Evolutionary conservation across 1,284 basidiomycete genomes (phyloP).

Genomic region (Ustilago lituana): DNA sequence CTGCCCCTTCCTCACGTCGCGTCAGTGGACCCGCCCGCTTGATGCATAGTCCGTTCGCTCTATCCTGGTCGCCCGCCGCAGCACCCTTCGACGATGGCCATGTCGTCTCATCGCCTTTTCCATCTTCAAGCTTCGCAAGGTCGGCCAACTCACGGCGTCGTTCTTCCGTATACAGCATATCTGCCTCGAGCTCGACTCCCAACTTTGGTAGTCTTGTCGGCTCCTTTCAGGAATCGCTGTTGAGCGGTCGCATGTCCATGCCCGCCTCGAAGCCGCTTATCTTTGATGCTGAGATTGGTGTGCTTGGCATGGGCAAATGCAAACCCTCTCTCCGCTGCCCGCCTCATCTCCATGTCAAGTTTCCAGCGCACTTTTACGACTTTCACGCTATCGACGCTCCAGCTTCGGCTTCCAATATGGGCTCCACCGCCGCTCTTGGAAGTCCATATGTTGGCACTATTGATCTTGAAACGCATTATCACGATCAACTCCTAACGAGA

Average conservation of each 20-base stretch:
- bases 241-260: slow-evolving; percentile 66
- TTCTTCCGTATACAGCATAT: slow-evolving; percentile 26
- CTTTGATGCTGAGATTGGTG: slow-evolving; percentile 67
- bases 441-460: slow-evolving; percentile 68
- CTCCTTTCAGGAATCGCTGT: slow-evolving; percentile 67
- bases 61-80: slow-evolving; percentile 11
- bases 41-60: slow-evolving; percentile 20
- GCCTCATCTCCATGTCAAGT: slow-evolving; percentile 64
- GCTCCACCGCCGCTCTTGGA: slow-evolving; percentile 36
- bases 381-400: slow-evolving; percentile 32
- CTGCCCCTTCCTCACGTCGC: slow-evolving; percentile 16
- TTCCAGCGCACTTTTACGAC: slow-evolving; percentile 67
- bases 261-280: slow-evolving; percentile 61
- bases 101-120: slow-evolving; percentile 22
- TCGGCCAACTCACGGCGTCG: slow-evolving; percentile 33
- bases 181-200: slow-evolving; percentile 28
- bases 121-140: slow-evolving; percentile 23
- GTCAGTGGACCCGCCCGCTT: slow-evolving; percentile 34
- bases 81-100: slow-evolving; percentile 3
- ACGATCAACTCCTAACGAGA: slow-evolving; percentile 20
- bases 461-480: slow-evolving; percentile 66
- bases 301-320: slow-evolving; percentile 57
- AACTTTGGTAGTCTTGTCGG: slow-evolving; percentile 63
- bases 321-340: slow-evolving; percentile 62
- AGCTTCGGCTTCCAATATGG: slow-evolving; percentile 4